phyloP scores from a whole-genome alignment of 306 rosid species.

The Cicer yamashitae region DNA sequence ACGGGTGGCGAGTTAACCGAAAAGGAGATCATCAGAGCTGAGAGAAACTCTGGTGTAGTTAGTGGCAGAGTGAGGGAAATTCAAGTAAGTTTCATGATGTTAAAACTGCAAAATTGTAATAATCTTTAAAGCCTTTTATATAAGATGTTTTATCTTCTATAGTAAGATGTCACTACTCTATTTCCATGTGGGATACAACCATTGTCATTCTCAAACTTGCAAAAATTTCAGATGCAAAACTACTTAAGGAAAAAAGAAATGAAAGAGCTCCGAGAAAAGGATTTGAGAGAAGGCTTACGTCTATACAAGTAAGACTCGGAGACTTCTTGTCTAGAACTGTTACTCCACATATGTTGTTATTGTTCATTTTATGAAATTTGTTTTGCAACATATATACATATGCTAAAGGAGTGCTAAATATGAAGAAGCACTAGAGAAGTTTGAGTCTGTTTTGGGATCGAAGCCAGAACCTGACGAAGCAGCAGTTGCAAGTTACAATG shows the following conservation, averaged over 20 bases:
- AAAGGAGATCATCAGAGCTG: constrained; percentile 94
- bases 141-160: constrained; percentile 36
- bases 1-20: constrained; percentile 70
- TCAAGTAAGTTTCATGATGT: constrained; percentile 70
- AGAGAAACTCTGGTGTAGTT: constrained; percentile 88
- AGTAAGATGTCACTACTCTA: constrained; percentile 23
- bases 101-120: constrained; percentile 40
- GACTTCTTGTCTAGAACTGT: constrained; percentile 4
- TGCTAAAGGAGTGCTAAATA: constrained; percentile 75
- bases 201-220: constrained; percentile 41
- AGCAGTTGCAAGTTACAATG: constrained; percentile 91
- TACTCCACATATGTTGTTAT: not conserved
- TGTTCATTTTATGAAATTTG: constrained; percentile 6
- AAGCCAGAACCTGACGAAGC: constrained; percentile 77
- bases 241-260: constrained; percentile 73
- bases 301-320: constrained; percentile 71
- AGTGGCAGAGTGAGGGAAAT: constrained; percentile 93
- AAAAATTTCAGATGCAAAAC: constrained; percentile 84
- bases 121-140: constrained; percentile 24
- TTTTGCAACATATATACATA: not conserved
- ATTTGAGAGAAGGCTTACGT: constrained; percentile 80
- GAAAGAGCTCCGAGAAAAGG: constrained; percentile 68
- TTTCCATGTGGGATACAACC: constrained; percentile 8
- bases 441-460: constrained; percentile 89
- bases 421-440: constrained; percentile 87